A percentile compares a stretch with the other conserved stretches of the same genome.
phyloP scores from a whole-genome alignment of 202 grass and related monocot genomes.

The Miscanthus sacchariflorus region DNA sequence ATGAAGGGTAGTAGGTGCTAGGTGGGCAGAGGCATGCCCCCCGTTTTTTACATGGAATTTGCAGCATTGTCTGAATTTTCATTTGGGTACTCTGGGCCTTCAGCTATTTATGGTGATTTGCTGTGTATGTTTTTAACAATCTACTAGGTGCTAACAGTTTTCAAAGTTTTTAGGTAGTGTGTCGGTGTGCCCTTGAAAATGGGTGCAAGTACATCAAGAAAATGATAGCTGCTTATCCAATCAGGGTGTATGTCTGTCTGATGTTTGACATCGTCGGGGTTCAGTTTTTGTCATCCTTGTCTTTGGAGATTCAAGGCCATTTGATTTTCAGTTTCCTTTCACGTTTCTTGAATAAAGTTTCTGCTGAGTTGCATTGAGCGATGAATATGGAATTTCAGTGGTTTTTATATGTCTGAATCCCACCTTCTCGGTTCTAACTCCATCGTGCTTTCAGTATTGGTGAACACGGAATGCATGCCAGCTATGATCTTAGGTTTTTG shows the following conservation, averaged over 20 bases:
- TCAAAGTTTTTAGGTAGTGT: conserved; percentile 34
- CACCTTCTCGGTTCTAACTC: conserved; percentile 20
- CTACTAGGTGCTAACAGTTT: neutral
- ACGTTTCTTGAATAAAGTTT: neutral
- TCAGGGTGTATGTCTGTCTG: neutral
- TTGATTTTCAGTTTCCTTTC: neutral
- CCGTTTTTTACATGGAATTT: neutral
- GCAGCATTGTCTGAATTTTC: neutral
- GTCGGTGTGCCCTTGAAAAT: conserved; percentile 35
- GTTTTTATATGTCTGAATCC: neutral
- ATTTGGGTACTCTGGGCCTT: neutral
- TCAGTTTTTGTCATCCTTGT: neutral
- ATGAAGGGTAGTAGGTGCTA: conserved; percentile 38
- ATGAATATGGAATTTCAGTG: neutral
- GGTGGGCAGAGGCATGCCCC: conserved; percentile 26
- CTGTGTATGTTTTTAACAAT: neutral
- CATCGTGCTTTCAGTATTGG: conserved; percentile 9
- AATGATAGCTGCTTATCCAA: neutral
- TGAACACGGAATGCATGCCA: conserved; percentile 32
- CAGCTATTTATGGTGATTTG: conserved; percentile 14
- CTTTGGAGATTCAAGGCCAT: neutral
- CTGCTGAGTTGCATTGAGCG: neutral
- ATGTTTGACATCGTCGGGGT: neutral
- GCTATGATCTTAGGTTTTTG: conserved; percentile 7
- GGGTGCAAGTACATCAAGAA: conserved; percentile 2